Conservation (phyloP, 129 eudicot genomes). For the carrot (Daucus carota) region DH1_v3.0 NC_030388.2:20592001-20592500, state of each 20-base stretch:
- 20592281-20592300: background rate
- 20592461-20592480: constrained; percentile 20
- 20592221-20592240: background rate
- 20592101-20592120: background rate
- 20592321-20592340: background rate
- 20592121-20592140: background rate
- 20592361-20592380: constrained; percentile 13
- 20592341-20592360: constrained; percentile 20
- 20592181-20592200: background rate
- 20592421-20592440: constrained; percentile 43
- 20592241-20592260: background rate
- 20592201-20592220: background rate
- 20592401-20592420: constrained; percentile 31
- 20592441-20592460: constrained; percentile 64
- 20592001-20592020: background rate
- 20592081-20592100: background rate
- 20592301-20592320: constrained; percentile 11
- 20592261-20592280: background rate
- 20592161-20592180: background rate
- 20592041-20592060: background rate
- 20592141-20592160: background rate
- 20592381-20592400: constrained; percentile 19
- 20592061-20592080: background rate
- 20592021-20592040: background rate
- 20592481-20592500: background rate